Conservation (phyloP, 768 basidiomycete species). For the Lactarius sp. region DNA sequence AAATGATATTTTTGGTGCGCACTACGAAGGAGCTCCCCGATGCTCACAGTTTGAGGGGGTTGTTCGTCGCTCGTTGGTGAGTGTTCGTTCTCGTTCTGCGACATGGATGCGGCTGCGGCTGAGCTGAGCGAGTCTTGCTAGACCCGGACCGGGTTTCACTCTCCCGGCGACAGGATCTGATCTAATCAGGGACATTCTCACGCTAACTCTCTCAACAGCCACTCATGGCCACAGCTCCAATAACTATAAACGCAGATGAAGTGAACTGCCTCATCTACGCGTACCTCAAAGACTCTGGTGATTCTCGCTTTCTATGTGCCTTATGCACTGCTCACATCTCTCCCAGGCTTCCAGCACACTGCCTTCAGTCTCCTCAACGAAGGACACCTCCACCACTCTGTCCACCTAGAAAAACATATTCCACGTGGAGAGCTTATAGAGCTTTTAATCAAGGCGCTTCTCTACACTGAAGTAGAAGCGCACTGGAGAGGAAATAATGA, state of each 20-base stretch:
- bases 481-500: constrained; percentile 64
- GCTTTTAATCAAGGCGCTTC: constrained; percentile 70
- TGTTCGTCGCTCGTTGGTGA: background rate
- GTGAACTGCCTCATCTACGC: constrained; percentile 82
- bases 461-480: constrained; percentile 78
- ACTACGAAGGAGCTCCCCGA: constrained; percentile 14
- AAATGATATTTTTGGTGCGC: constrained; percentile 1
- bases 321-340: constrained; percentile 14
- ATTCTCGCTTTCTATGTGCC: constrained; percentile 10
- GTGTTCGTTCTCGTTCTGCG: background rate
- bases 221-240: constrained; percentile 35
- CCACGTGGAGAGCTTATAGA: constrained; percentile 79
- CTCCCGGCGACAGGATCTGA: background rate
- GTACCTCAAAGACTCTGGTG: constrained; percentile 81
- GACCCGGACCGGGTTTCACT: background rate
- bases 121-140: too few relatives aligned
- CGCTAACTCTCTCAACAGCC: constrained; percentile 7
- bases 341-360: constrained; percentile 70
- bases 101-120: background rate
- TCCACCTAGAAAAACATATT: constrained; percentile 65
- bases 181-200: constrained; percentile 13
- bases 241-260: constrained; percentile 73
- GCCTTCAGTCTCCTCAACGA: constrained; percentile 79
- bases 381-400: constrained; percentile 62
- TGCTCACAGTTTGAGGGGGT: background rate